phyloP scores from a whole-genome alignment of 768 basidiomycete species.

The Tulasnella sp. region DNA sequence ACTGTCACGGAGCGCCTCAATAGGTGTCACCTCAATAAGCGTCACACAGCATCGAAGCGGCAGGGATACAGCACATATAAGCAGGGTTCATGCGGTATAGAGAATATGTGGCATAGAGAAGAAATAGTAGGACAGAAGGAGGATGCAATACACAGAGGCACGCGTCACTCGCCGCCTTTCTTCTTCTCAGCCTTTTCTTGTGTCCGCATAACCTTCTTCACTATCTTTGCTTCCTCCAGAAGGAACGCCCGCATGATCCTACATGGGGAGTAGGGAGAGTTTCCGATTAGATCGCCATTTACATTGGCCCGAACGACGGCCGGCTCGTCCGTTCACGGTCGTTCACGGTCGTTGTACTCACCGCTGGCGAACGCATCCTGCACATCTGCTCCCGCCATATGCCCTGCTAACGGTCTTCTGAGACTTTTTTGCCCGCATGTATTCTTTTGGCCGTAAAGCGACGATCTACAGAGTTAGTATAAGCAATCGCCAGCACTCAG shows the following conservation, averaged over 20 bases:
- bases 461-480: conserved; percentile 50
- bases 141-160: not conserved
- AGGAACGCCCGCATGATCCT: conserved; percentile 98
- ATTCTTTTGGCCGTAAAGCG: conserved; percentile 90
- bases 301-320: conserved; percentile 23
- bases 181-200: conserved; percentile 31
- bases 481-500: not conserved
- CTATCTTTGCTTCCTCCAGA: conserved; percentile 99
- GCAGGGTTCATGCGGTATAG: no score
- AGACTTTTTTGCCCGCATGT: conserved; percentile 92
- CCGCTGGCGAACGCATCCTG: conserved; percentile 91
- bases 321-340: no score
- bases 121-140: not conserved
- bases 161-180: no score
- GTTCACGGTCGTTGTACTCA: conserved; percentile 25
- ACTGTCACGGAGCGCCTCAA: no score
- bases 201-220: conserved; percentile 97
- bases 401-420: conserved; percentile 93
- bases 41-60: no score
- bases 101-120: conserved; percentile 1
- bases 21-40: no score
- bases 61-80: no score
- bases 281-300: conserved; percentile 10
- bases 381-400: conserved; percentile 96
- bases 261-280: not conserved